phyloP scores from a whole-genome alignment of 768 basidiomycete species.

The Leucocoprinus birnbaumii region DNA sequence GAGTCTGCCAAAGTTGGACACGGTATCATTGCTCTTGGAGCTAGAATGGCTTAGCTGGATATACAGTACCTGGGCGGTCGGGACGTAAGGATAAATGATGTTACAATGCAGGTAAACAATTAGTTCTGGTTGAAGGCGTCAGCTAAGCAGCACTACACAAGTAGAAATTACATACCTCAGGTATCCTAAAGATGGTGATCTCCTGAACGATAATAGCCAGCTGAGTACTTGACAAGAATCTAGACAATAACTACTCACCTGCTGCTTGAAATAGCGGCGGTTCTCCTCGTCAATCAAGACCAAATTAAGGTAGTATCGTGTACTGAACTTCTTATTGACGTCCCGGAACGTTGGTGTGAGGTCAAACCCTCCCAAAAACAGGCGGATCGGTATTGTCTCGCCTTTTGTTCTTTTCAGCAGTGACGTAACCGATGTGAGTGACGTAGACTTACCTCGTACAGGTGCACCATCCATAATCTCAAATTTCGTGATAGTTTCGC shows the following conservation, averaged over 20 bases:
- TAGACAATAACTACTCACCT: slow-evolving; percentile 41
- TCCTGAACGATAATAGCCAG: background rate
- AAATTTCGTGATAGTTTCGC: slow-evolving; percentile 98
- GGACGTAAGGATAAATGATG: background rate
- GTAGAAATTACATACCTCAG: slow-evolving; percentile 3
- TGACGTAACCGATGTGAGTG: background rate
- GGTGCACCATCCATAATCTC: slow-evolving; percentile 99
- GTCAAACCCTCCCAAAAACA: slow-evolving; percentile 98
- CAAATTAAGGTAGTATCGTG: slow-evolving; percentile 94
- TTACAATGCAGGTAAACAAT: slow-evolving; percentile 1
- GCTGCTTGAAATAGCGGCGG: slow-evolving; percentile 95
- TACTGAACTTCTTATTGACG: slow-evolving; percentile 99
- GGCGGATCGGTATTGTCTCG: slow-evolving; percentile 96
- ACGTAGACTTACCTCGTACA: slow-evolving; percentile 66
- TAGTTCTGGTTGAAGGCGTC: slow-evolving; percentile 3
- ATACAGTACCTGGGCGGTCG: background rate
- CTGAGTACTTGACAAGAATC: background rate
- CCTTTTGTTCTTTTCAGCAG: slow-evolving; percentile 42
- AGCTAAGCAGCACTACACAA: background rate
- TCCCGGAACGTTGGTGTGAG: slow-evolving; percentile 98
- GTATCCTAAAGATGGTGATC: slow-evolving; percentile 18
- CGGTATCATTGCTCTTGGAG: too few species aligned
- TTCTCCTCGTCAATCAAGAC: slow-evolving; percentile 99
- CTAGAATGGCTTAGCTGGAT: too few species aligned
- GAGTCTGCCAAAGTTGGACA: too few species aligned